Evolutionary conservation across 495 filamentous ascomycete genomes (phyloP).

Genomic region (Aspergillus asperescens): DNA sequence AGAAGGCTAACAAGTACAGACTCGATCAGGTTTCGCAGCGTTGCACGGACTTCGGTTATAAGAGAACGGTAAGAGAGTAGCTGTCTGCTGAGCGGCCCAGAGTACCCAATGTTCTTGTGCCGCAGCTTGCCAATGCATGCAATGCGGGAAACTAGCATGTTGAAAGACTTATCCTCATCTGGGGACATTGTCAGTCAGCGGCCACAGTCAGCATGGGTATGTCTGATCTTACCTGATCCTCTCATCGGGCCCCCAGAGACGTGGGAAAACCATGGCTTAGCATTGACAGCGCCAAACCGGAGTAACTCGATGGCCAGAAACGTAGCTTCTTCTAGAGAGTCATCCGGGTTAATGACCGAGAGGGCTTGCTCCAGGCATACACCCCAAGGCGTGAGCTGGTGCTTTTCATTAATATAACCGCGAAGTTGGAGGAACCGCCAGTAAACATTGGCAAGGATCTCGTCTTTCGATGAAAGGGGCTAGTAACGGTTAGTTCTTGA

Average conservation of each 20-base stretch:
- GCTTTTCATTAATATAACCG: slow-evolving; percentile 73
- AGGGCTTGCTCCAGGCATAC: slow-evolving; percentile 66
- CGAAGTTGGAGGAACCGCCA: slow-evolving; percentile 89
- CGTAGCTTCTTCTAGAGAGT: slow-evolving; percentile 55
- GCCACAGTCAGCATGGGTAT: neutral
- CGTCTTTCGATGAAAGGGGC: slow-evolving; percentile 50
- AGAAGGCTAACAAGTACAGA: slow-evolving; percentile 72
- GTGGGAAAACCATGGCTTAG: slow-evolving; percentile 50
- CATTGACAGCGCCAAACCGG: slow-evolving; percentile 69
- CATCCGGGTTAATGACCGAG: slow-evolving; percentile 50
- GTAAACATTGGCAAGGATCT: slow-evolving; percentile 69
- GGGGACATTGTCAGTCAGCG: neutral
- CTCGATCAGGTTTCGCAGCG: slow-evolving; percentile 77
- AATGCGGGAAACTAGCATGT: slow-evolving; percentile 77
- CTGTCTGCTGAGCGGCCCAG: slow-evolving; percentile 86
- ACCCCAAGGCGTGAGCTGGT: slow-evolving; percentile 81
- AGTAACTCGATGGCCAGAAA: slow-evolving; percentile 79
- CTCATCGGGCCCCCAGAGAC: slow-evolving; percentile 56
- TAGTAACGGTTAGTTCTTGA: slow-evolving; percentile 14
- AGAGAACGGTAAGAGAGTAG: slow-evolving; percentile 83
- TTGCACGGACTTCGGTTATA: slow-evolving; percentile 68
- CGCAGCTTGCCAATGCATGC: slow-evolving; percentile 75
- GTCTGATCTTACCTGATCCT: slow-evolving; percentile 46
- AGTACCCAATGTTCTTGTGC: slow-evolving; percentile 85
- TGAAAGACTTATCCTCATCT: slow-evolving; percentile 62